Evolutionary conservation across 306 rosid species (phyloP), one percentile per base, ranked within the genome.

Genomic region (Acmispon strigosus): DNA sequence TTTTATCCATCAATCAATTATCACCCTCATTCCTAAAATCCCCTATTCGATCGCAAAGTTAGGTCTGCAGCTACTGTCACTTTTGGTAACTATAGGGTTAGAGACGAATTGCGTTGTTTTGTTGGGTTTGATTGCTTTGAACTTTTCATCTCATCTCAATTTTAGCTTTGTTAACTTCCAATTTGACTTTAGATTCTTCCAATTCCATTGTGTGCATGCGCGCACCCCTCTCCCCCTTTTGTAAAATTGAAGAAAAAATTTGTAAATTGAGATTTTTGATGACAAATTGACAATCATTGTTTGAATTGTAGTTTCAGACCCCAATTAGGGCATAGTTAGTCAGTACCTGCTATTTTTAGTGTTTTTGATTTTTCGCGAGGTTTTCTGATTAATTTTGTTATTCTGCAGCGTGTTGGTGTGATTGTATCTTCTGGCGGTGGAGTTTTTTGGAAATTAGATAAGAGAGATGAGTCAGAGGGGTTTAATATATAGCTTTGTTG

Each of bases 401-500:
- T 41, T 78, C 56, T 71, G 52, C 50, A 65, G 80, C 8, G 75
- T 51, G n/a, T 58, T 51, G 67, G 70, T 36, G 76, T 50, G 60
- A 47, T 62, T 66, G 32, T 41, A 44, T 19, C 39, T 61, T 69
- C 17, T 17, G 14, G 66, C 66, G 62, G 79, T 51, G 62, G 37
- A 72, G 43, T 67, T 72, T 66, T 53, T 66, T 37, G 37, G 80
- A 83, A 81, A 86, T 86, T 54, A 24, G 84, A 86, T 85, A 49
- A 32, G 84, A 32, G 84, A 86, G 84, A 94, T 94, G 98, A 90
- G 88, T 89, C 90, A 84, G 76, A 86, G 71, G 66, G 98, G 97
- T 67, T 86, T 94, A 42, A 94, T 94, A 14, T 94, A 94, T 76
- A 90, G 98, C 85, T 94, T 94, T 81, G 97, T 90, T 80, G 97